Evolutionary conservation across 1,284 basidiomycete species (phyloP).

Genomic region (Puccinia brachypodii): DNA sequence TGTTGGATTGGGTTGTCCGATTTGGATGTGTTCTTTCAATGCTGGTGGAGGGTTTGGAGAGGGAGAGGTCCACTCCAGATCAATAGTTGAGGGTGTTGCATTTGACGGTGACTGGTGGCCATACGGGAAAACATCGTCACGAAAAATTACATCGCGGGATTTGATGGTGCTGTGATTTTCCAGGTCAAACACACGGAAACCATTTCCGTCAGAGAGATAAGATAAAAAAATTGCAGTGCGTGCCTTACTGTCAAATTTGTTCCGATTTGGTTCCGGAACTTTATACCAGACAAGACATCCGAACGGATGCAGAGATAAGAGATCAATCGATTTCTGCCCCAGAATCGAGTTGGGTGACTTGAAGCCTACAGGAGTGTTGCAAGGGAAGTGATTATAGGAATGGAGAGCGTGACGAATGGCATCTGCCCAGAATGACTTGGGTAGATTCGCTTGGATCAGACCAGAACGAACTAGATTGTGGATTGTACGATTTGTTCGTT

Average conservation of each 20-base stretch:
- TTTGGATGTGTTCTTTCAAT: no score
- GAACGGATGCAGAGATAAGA: neutral
- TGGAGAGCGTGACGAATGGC: slow-evolving; percentile 55
- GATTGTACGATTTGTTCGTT: slow-evolving; percentile 55
- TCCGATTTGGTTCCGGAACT: slow-evolving; percentile 6
- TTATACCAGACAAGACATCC: slow-evolving; percentile 2
- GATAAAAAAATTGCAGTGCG: neutral
- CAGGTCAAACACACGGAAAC: neutral
- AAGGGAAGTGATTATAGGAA: slow-evolving; percentile 56
- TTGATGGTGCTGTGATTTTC: neutral
- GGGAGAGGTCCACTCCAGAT: no score
- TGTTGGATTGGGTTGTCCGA: no score
- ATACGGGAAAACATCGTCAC: no score
- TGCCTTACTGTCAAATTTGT: neutral
- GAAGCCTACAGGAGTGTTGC: neutral
- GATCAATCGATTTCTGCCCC: neutral
- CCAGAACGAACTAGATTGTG: slow-evolving; percentile 53
- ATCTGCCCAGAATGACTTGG: slow-evolving; percentile 57
- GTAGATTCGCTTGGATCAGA: slow-evolving; percentile 54
- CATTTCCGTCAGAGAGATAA: slow-evolving; percentile 5
- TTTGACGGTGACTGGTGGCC: no score
- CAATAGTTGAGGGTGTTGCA: no score
- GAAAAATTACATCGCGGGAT: neutral
- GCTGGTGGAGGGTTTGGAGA: no score
- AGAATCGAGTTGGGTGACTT: neutral